Evolutionary conservation across 225 moss, liverwort and hornwort species (phyloP), one percentile per base, ranked within the genome.

Genomic region (Takakia lepidozioides): DNA sequence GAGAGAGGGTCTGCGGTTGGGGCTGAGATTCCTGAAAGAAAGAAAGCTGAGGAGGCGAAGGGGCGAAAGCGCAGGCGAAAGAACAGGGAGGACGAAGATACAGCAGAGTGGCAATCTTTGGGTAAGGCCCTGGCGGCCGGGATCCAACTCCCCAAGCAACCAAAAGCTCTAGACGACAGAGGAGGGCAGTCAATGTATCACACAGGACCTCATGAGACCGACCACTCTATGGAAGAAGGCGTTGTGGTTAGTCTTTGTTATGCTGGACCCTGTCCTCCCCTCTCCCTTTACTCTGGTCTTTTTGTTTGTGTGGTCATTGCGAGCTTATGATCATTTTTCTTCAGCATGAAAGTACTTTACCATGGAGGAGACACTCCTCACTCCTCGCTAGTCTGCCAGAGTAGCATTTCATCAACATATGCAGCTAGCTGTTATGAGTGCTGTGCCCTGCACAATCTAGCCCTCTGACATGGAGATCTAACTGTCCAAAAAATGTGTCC

Each of bases 51-150:
- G 27, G 79, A 79, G 30, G 54, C 41, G 60, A 79, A 74, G 70
- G 60, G 67, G 38, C 70, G 79, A 58, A 79, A 79, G 64, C 74
- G 74, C 32, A 79, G 79, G 54, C 74, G 79, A 63, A 74, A 67
- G 60, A 70, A 79, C 7, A 63, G 61, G 34, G 74, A 79, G 29
- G n/a, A 51, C 25, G 74, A 74, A 19, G 74, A 79, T 10, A 49
- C 74, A 32, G 66, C 62, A 48, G 79, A 74, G 25, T 79, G 79
- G 79, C 66, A 70, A 43, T 54, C 74, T 41, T 74, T 79, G 74
- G 67, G 67, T 13, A 79, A 79, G 51, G 79, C 70, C 29, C 47
- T 79, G 60, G 79, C 74, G 19, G 67, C 58, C 56, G 79, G 74
- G 6, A 60, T 79, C 53, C 79, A 79, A 26, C 53, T 63, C 52